phyloP scores from a whole-genome alignment of 2,329 filamentous ascomycete genomes.

The Hypoxylon sp. region DNA sequence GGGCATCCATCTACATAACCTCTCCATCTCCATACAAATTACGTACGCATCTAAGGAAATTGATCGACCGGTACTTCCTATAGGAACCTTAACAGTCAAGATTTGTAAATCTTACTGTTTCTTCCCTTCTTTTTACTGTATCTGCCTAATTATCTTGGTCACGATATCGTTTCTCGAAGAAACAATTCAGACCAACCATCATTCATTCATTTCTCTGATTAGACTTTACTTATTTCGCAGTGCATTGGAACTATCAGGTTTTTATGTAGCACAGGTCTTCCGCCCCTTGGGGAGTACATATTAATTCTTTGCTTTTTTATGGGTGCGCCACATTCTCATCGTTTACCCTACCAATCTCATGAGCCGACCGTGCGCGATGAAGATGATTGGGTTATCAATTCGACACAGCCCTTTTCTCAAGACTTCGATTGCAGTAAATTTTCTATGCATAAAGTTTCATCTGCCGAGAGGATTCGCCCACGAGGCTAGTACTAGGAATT shows the following conservation, averaged over 20 bases:
- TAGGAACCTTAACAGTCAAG: too few relatives aligned
- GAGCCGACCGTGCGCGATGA: neutral
- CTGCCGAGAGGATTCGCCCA: constrained; percentile 16
- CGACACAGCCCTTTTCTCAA: neutral
- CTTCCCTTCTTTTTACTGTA: too few relatives aligned
- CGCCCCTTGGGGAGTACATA: neutral
- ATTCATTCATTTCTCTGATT: neutral
- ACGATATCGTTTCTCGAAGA: too few relatives aligned
- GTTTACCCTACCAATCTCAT: neutral
- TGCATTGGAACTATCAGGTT: neutral
- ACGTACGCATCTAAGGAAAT: constrained; percentile 1
- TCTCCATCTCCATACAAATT: neutral
- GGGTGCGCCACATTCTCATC: neutral
- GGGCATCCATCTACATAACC: neutral
- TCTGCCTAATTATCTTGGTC: too few relatives aligned
- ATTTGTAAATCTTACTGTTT: too few relatives aligned
- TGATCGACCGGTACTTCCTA: neutral
- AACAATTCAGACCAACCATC: too few relatives aligned
- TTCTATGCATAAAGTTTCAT: constrained; percentile 27
- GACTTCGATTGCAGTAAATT: constrained; percentile 7
- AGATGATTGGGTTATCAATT: constrained; percentile 11
- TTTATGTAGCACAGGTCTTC: neutral
- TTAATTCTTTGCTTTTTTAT: neutral
- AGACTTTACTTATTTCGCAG: neutral
- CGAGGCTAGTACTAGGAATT: neutral